Evolutionary conservation across 305 asterid genomes (phyloP), one percentile per base, ranked within the genome.

Genomic region (Coffea humblotiana): DNA sequence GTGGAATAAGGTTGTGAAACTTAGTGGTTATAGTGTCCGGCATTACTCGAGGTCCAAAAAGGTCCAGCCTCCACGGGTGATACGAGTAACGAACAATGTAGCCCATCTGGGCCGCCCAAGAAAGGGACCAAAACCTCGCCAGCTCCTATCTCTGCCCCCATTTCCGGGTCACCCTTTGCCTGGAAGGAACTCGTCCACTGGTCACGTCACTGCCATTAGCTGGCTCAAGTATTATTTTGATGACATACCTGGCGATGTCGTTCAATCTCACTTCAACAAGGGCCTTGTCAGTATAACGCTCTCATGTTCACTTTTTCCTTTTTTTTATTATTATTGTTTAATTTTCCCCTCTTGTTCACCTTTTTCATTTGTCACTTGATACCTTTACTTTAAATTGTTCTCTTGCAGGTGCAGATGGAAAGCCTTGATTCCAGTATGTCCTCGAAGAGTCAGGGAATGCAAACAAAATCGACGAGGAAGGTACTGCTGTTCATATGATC

Each of bases 151-250:
- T 80, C 85, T 95, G 83, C 99, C 99, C 14, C 94, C 95, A 78
- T 95, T 95, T 81, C 97, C 97, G 0, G 95, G 96, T 47, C 92
- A 86, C 82, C 94, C 92, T 74, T 85, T 93, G 88, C 96, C 89
- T 0, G 97, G 98, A 52, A 88, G 90, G 82, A 88, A 85, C 80
- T 85, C 91, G 10, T 32, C 81, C 40, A 77, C 82, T 47, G 71
- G 69, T 47, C 91, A 84, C 74, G 94, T 93, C 68, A 92, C 99
- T 47, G 98, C 97, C 72, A 87, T 95, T 83, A 93, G 94, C 87
- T 95, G 98, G 99, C 93, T 93, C 82, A 93, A 94, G 83, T 95
- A 95, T 86, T 95, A 92, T 90, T 92, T 95, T 58, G 89, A 88
- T 27, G 99, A 90, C 63, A 83, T 87, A 60, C 89, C 88, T 80